Base-by-base conservation (phyloP, 176 grass and related monocot genomes). In the Avena atlantica region DNA sequence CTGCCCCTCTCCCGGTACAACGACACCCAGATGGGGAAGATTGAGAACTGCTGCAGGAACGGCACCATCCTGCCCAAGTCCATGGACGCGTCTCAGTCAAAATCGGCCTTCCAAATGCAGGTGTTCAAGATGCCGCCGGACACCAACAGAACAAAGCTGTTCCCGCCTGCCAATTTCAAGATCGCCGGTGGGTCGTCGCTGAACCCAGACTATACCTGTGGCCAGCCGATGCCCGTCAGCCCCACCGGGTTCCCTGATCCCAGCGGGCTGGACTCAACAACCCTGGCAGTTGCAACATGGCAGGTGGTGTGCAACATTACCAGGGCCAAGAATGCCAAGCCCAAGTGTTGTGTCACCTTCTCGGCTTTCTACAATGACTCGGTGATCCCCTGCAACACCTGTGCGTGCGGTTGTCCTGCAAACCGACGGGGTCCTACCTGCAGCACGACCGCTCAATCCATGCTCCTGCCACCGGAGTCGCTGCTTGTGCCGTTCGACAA, bases 61-160 rank as follows among this genome's bases (percentile, higher is more conserved):
- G 96, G 96, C 36, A 98, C 93, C 69, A 86, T 98, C 79, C 73
- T 98, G 75, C 96, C 96, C 17, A 86, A 89, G 81, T 86, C 89
- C 76, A 98, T 98, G 96, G 96, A 98, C 1, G 90, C 91, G 8
- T 45, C 65, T 9, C 96, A 98, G 91, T 87, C 93, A 1, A 89
- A 91, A 88, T 98, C 96, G 5, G 86, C 96, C 1, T 98, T 98
- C 93, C 96, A 98, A 72, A 89, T 98, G 70, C 90, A 98, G 84
- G 96, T 98, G 16, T 98, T 20, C 92, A 98, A 98, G 92, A 94
- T 98, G 96, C 92, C 94, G 31, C 93, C 93, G 1, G 90, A 98
- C 74, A 31, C 94, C 44, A 98, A 98, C 79, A 83, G 92, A 44
- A 96, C 93, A 45, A 89, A 81, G 76, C 87, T 98, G 11, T 91